Evolutionary conservation across 2,329 filamentous ascomycete genomes (phyloP).

Genomic region (Aspergillus neotritici): DNA sequence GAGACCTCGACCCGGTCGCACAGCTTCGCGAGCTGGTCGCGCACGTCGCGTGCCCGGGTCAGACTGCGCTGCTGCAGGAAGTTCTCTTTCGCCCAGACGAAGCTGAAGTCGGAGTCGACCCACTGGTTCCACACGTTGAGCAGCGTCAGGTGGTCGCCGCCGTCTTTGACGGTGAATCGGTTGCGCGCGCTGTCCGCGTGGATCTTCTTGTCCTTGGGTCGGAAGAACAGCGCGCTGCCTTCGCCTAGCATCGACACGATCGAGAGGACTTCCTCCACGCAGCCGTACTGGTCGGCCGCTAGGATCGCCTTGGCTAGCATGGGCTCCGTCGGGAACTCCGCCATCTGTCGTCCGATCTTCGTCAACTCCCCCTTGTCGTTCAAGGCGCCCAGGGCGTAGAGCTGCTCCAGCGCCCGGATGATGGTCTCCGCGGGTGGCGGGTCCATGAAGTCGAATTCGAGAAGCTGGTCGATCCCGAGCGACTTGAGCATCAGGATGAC

Average conservation of each 20-base stretch:
- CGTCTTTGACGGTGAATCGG: conserved; percentile 83
- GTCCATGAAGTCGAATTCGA: conserved; percentile 96
- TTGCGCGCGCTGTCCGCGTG: conserved; percentile 87
- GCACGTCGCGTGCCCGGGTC: conserved; percentile 80
- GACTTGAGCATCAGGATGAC: conserved; percentile 83
- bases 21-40: conserved; percentile 84
- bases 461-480: conserved; percentile 82
- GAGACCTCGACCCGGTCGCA: conserved; percentile 89
- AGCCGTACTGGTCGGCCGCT: conserved; percentile 82
- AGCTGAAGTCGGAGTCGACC: conserved; percentile 84
- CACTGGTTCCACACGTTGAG: conserved; percentile 95
- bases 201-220: conserved; percentile 94
- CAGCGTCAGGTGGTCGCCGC: conserved; percentile 81
- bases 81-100: conserved; percentile 85
- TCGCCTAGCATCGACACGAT: conserved; percentile 95
- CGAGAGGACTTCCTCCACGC: conserved; percentile 84
- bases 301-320: conserved; percentile 88
- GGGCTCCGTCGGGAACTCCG: conserved; percentile 87
- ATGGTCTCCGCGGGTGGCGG: conserved; percentile 84
- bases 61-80: conserved; percentile 89
- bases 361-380: conserved; percentile 86
- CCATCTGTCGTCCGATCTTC: conserved; percentile 87
- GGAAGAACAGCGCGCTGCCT: conserved; percentile 82
- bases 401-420: conserved; percentile 79
- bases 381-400: conserved; percentile 84